Evolutionary conservation across 2,329 filamentous ascomycete genomes (phyloP).

Genomic region (Calcarisporium arbuscula): DNA sequence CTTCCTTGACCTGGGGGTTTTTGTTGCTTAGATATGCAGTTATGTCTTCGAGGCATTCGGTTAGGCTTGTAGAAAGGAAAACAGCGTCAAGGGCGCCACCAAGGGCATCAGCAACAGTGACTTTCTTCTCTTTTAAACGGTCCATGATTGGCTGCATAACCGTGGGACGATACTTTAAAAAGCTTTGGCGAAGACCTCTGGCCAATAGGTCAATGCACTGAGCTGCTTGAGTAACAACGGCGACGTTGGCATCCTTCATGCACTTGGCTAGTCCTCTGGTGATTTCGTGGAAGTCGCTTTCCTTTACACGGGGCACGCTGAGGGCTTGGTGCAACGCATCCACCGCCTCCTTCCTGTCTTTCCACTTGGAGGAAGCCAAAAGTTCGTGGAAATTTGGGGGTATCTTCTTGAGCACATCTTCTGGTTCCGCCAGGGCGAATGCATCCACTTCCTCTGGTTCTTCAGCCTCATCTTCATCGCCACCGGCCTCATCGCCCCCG

Average conservation of each 20-base stretch:
- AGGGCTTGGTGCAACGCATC: conserved; percentile 71
- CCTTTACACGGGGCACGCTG: conserved; percentile 87
- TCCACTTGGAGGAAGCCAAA: conserved; percentile 91
- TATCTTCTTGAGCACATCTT: conserved; percentile 78
- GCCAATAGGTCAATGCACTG: conserved; percentile 88
- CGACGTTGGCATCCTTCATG: conserved; percentile 98
- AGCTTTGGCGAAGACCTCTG: conserved; percentile 73
- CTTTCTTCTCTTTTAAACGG: conserved; percentile 95
- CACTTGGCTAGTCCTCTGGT: conserved; percentile 80
- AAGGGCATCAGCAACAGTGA: conserved; percentile 78
- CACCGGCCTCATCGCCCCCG: conserved; percentile 53
- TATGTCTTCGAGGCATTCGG: conserved; percentile 89
- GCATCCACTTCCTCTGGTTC: conserved; percentile 63
- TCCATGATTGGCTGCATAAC: conserved; percentile 92
- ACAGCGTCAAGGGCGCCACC: conserved; percentile 73
- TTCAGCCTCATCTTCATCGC: conserved; percentile 43
- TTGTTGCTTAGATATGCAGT: conserved; percentile 82
- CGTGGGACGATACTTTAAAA: conserved; percentile 70
- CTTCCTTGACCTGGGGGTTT: conserved; percentile 96
- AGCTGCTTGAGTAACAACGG: conserved; percentile 86
- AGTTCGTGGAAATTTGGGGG: conserved; percentile 78
- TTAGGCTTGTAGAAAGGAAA: conserved; percentile 60
- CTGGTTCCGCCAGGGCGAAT: conserved; percentile 76
- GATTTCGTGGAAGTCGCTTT: conserved; percentile 81
- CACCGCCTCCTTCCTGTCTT: conserved; percentile 90